Base-by-base conservation (phyloP, 202 grass and related monocot genomes). In the Brachypodium distachyon region DNA sequence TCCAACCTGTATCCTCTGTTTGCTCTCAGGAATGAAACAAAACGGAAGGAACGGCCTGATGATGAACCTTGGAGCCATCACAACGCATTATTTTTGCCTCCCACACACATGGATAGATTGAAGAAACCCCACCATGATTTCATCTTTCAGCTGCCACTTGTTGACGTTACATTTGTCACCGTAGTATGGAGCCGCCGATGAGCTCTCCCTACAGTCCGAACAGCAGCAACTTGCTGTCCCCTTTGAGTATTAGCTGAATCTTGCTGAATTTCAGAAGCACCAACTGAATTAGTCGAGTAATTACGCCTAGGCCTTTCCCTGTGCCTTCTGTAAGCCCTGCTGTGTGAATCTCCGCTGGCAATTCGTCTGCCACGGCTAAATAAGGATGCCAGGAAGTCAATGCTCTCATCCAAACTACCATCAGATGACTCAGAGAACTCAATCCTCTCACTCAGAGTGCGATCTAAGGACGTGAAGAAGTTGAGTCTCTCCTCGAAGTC, bases 401-500 rank as follows among this genome's bases (percentile, higher is more conserved):
- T 70, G 46, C 55, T 68, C 29, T 76, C 86, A 70, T 76, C 70
- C 81, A 80, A 70, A 67, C 80, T 73, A 46, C 78, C 77, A 74
- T 88, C 86, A 69, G 81, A 88, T 4, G 81, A 84, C 22, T 83
- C 81, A 12, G 79, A 83, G 29, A 84, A 64, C 62, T 79, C 70
- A 25, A 88, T 75, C 38, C 86, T 80, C 74, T 88, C 86, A 48
- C 80, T 69, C 61, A 83, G 44, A 79, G 74, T 87, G 75, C 27
- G 74, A 56, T 88, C 86, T 52, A 88, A 67, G 53, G 86, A 88
- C 54, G 86, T 83, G 53, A 83, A 79, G 76, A 83, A 88, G 80
- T 80, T 64, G 38, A 88, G 81, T 10, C 86, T 84, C 41, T 84
- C 81, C 43, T 84, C 86, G 29, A 80, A 39, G 54, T 88, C 78